Conservation (phyloP, 2,329 filamentous ascomycete species). For the Amphichorda felina region DNA sequence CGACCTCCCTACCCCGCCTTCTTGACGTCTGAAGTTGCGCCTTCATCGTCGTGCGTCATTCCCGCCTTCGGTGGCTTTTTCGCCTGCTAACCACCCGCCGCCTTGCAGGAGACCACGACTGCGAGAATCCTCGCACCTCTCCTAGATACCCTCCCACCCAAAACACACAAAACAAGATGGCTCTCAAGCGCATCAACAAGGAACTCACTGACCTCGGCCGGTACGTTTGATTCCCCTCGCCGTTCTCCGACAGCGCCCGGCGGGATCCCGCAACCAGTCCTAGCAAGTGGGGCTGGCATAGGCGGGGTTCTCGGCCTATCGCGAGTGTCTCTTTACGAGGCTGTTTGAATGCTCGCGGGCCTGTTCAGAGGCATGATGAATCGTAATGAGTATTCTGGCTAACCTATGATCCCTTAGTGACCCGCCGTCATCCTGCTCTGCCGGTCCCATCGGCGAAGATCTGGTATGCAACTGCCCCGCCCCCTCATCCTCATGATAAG, state of each 20-base stretch:
- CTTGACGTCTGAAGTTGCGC: not conserved
- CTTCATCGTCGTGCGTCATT: constrained; percentile 14
- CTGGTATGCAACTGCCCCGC: constrained; percentile 56
- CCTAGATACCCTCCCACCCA: constrained; percentile 14
- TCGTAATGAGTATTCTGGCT: not conserved
- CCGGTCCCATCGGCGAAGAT: constrained; percentile 93
- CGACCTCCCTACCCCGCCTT: not conserved
- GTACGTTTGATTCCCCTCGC: constrained; percentile 36
- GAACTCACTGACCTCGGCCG: constrained; percentile 83
- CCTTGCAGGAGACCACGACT: constrained; percentile 3
- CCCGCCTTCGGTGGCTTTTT: constrained; percentile 6
- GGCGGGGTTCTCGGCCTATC: constrained; percentile 6
- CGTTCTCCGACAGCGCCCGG: not conserved
- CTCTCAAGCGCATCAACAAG: constrained; percentile 92
- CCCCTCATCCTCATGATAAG: too few relatives aligned
- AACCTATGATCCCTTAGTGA: constrained; percentile 47
- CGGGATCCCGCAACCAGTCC: not conserved
- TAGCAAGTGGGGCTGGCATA: constrained; percentile 5
- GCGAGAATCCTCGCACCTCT: constrained; percentile 7
- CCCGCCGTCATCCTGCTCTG: constrained; percentile 96
- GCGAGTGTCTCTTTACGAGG: not conserved
- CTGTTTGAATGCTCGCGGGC: not conserved
- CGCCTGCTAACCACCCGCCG: not conserved
- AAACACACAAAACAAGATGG: constrained; percentile 55
- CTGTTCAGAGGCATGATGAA: not conserved